Evolutionary conservation across 441 rosid genomes (phyloP).

Genomic region (Cnidoscolus chayamansa): DNA sequence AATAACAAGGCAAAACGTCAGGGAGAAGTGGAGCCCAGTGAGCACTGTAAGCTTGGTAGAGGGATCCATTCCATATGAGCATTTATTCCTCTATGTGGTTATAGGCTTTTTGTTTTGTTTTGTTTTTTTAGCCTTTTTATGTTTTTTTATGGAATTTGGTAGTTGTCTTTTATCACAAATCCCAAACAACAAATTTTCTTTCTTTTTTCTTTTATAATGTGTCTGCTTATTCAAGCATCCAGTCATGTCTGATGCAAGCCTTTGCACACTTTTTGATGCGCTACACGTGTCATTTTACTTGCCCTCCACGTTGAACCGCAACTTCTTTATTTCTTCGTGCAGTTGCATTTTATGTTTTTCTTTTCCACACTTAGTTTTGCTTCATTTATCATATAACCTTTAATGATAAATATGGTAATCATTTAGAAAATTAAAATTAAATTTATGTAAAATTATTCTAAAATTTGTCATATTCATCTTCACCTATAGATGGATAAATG

Average conservation of each 20-base stretch:
- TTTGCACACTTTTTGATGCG: neutral
- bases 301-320: too few species aligned
- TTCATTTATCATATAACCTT: too few species aligned
- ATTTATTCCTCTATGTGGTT: constrained; percentile 14
- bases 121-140: too few species aligned
- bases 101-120: constrained; percentile 17
- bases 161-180: constrained; percentile 47
- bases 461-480: too few species aligned
- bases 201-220: constrained; percentile 23
- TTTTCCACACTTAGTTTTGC: too few species aligned
- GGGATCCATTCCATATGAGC: neutral
- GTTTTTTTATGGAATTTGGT: constrained; percentile 38
- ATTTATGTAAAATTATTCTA: too few species aligned
- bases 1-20: constrained; percentile 8
- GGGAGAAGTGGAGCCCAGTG: constrained; percentile 45
- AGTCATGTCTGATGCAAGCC: constrained; percentile 73
- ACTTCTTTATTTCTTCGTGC: too few species aligned
- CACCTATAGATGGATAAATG: too few species aligned
- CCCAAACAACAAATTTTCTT: constrained; percentile 26
- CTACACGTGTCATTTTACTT: too few species aligned
- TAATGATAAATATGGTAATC: too few species aligned
- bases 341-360: too few species aligned
- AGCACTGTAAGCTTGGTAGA: constrained; percentile 28
- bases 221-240: constrained; percentile 67
- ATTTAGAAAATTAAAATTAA: too few species aligned